Evolutionary conservation across 352 stramenopile species (phyloP), one percentile per base, ranked within the genome.

Genomic region (Aphanomyces astaci): DNA sequence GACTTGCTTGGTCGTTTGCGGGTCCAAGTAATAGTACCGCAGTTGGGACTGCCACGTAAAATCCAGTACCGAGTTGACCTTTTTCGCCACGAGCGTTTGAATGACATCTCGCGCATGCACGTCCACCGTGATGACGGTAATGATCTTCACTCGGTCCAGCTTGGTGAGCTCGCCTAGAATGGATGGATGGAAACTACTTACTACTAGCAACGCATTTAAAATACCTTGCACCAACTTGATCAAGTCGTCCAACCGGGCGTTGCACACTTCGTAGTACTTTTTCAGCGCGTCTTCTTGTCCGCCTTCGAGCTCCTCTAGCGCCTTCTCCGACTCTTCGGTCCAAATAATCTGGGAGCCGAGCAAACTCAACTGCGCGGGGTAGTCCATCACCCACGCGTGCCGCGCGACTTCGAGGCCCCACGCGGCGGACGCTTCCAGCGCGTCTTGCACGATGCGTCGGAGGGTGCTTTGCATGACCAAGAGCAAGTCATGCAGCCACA

Each of bases 91-190:
- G 19, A 98, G 78, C 17, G 83, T 89, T 65, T 97, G 86, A 7
- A 98, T 84, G 13, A 98, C 91, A 69, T 98, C 95, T n/a, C 95
- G 87, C 32, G 90, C 94, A 66, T 98, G 95, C 0, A 98, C 95
- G 63, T 98, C 95, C 49, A 98, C 92, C n/a, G 94, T 98, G 71
- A 98, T 98, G 24, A 98, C 77, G n/a, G 92, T 97, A 72, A 98
- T 98, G 43, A 98, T 95, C 73, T 98, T 98, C 33, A 89, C 89
- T 1, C 95, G 87, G 51, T 90, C 79, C 1, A 94, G 64, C 0
- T 59, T 64, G 2, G 71, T 73, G 10, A 94, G 64, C 1, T 85
- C 60, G 17, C 60, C 60, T 67, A 67, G 17, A 31, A 53, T 22
- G 13, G 25, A 17, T n/a, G n/a, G 9, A 67, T 57, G 3, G 3